A percentile compares a stretch with the other conserved stretches of the same genome.
Evolutionary conservation across 2,329 filamentous ascomycete species (phyloP).

Genomic region (Alternaria sp.): DNA sequence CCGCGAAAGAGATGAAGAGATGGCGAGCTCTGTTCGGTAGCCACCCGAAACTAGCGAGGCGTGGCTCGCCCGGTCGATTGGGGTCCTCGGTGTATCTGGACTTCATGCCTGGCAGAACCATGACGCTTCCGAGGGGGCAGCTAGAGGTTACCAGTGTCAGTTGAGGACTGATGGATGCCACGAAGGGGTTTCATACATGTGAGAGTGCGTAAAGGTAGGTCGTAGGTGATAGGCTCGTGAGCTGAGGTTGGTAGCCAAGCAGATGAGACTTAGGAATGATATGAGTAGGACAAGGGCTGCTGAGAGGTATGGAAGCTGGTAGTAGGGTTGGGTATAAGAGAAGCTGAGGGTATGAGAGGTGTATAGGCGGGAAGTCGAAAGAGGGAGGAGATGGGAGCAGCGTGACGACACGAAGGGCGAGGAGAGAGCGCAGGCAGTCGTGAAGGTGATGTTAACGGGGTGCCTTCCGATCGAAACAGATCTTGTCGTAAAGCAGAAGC

Average conservation of each 20-base stretch:
- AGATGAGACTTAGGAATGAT: background rate
- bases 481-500: background rate
- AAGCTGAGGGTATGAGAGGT: background rate
- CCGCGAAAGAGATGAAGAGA: slow-evolving; percentile 55
- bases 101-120: slow-evolving; percentile 51
- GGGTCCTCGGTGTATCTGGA: slow-evolving; percentile 41
- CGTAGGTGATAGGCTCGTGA: background rate
- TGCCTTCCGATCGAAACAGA: background rate
- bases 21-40: slow-evolving; percentile 53
- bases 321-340: background rate
- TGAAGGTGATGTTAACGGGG: background rate
- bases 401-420: background rate
- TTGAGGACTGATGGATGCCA: fast-evolving
- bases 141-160: background rate
- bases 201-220: background rate
- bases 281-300: background rate
- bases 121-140: slow-evolving; percentile 40
- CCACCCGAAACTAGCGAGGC: slow-evolving; percentile 50
- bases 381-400: background rate
- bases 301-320: slow-evolving; percentile 1
- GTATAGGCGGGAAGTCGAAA: background rate
- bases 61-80: slow-evolving; percentile 44
- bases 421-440: background rate
- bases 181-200: background rate
- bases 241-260: slow-evolving; percentile 1